Percentiles rank a stretch among this genome's conserved stretches.
Conservation (phyloP, 805 yeast genomes). For the Wickerhamomyces pijperi region DNA sequence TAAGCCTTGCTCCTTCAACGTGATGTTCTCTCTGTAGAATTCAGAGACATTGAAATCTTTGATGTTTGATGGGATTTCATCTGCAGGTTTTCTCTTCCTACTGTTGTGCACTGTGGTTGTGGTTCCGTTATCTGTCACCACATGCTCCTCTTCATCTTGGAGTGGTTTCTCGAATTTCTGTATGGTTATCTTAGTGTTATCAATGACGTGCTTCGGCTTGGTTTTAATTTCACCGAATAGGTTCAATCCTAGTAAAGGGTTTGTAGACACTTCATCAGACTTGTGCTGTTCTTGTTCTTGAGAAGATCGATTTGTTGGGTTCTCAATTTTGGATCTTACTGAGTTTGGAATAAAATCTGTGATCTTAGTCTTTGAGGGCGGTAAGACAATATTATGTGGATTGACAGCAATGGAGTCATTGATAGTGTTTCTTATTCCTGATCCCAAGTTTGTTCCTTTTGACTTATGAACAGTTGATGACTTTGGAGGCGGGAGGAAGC, state of each 20-base stretch:
- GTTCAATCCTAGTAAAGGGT: not conserved
- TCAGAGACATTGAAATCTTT: conserved; percentile 13
- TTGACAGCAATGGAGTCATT: conserved; percentile 7
- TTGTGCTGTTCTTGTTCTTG: too few relatives aligned
- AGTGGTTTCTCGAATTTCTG: not conserved
- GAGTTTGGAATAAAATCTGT: conserved; percentile 12
- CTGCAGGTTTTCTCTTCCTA: conserved; percentile 3
- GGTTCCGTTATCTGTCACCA: not conserved
- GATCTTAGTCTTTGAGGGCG: not conserved
- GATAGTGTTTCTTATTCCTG: conserved; percentile 9
- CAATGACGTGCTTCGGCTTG: not conserved
- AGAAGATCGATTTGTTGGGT: too few relatives aligned
- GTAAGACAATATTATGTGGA: conserved; percentile 12
- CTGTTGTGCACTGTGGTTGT: not conserved
- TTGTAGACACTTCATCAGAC: too few relatives aligned
- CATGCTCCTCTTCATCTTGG: conserved; percentile 2
- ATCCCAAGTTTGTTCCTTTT: conserved; percentile 9
- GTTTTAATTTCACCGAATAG: conserved; percentile 1
- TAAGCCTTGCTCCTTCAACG: conserved; percentile 13
- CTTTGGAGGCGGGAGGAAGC: conserved; percentile 16
- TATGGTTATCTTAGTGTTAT: not conserved
- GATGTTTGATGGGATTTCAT: conserved; percentile 2
- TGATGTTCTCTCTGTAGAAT: conserved; percentile 14
- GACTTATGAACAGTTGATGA: conserved; percentile 1
- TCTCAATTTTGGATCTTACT: not conserved